phyloP scores from a whole-genome alignment of 2,329 filamentous ascomycete species.

The Aspergillus pseudoterreus region DNA sequence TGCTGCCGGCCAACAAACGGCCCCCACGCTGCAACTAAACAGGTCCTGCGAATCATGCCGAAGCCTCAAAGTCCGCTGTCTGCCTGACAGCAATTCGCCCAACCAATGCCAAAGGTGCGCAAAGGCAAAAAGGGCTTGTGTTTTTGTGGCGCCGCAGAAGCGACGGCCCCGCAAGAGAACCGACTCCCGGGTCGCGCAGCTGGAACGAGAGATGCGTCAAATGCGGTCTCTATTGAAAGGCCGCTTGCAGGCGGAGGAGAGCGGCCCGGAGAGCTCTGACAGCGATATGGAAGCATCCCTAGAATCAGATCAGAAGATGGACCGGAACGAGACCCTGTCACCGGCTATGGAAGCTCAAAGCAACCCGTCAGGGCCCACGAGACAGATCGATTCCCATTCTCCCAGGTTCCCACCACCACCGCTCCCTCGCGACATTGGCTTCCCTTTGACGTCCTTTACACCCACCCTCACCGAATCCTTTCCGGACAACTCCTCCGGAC shows the following conservation, averaged over 20 bases:
- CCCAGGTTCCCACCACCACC: conserved; percentile 17
- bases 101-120: conserved; percentile 35
- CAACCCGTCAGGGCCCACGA: conserved; percentile 18
- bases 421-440: conserved; percentile 16
- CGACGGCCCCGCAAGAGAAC: conserved; percentile 35
- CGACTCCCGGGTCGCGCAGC: conserved; percentile 33
- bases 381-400: conserved; percentile 22
- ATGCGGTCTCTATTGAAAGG: conserved; percentile 36
- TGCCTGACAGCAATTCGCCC: conserved; percentile 27
- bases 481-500: conserved; percentile 13
- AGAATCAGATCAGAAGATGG: conserved; percentile 20
- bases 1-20: conserved; percentile 13
- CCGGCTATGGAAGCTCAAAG: conserved; percentile 19
- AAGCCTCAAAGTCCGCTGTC: conserved; percentile 34
- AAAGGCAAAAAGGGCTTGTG: conserved; percentile 30
- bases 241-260: conserved; percentile 25
- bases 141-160: conserved; percentile 35
- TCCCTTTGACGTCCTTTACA: conserved; percentile 18
- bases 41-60: conserved; percentile 37
- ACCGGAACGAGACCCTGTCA: conserved; percentile 16
- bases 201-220: conserved; percentile 36
- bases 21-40: conserved; percentile 29
- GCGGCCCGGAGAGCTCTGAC: conserved; percentile 22
- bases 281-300: conserved; percentile 22
- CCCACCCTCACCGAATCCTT: conserved; percentile 15